Percentiles rank a stretch among this genome's conserved stretches.
phyloP scores from a whole-genome alignment of 371 early-diverging fungal species.

The Basidiobolus meristosporus region DNA sequence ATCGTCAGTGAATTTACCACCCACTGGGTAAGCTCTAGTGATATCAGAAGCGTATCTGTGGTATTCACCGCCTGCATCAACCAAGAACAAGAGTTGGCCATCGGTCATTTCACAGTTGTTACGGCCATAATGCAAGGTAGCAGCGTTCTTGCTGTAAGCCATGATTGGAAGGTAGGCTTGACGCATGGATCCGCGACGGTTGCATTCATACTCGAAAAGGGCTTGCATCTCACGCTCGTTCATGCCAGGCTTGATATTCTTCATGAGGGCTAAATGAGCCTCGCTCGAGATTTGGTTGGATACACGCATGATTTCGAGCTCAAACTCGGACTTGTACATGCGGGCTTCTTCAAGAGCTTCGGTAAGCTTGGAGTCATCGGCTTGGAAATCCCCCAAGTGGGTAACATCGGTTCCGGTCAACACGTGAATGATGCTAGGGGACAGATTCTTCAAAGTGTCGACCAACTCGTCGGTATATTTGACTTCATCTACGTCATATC shows the following conservation, averaged over 20 bases:
- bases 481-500: constrained; percentile 24
- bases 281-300: constrained; percentile 17
- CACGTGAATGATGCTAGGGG: constrained; percentile 12
- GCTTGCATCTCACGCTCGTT: constrained; percentile 29
- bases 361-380: neutral
- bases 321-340: constrained; percentile 24
- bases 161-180: constrained; percentile 34
- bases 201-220: constrained; percentile 26
- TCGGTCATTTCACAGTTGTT: constrained; percentile 20
- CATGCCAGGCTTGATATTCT: constrained; percentile 17
- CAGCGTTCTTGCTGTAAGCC: constrained; percentile 27
- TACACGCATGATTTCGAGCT: constrained; percentile 19
- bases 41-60: constrained; percentile 79
- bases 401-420: neutral
- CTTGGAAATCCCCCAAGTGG: neutral
- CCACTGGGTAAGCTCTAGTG: constrained; percentile 76
- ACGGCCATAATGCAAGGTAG: constrained; percentile 28
- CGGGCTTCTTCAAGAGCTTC: constrained; percentile 21
- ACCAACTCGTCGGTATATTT: constrained; percentile 11
- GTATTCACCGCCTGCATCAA: constrained; percentile 77
- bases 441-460: constrained; percentile 7
- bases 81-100: constrained; percentile 42
- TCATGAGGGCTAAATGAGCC: constrained; percentile 24
- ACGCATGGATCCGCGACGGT: constrained; percentile 18
- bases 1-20: constrained; percentile 54